Percentiles rank a stretch among this genome's conserved stretches.
Evolutionary conservation across 2,329 filamentous ascomycete species (phyloP).

Genomic region (Aspergillus melleus): DNA sequence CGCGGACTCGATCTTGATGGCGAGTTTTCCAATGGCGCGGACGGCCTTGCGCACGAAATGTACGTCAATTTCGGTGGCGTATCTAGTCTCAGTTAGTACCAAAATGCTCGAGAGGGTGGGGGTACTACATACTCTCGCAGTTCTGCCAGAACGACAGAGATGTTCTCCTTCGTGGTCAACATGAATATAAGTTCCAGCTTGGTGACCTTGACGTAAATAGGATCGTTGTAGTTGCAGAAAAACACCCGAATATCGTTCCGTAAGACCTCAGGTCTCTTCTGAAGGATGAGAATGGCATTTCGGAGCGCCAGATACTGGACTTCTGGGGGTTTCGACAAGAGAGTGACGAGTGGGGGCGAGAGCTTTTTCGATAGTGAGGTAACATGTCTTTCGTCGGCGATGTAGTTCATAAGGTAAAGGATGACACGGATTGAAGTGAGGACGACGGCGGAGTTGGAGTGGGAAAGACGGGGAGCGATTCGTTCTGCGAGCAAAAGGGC

Average conservation of each 20-base stretch:
- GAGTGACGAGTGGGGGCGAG: conserved; percentile 89
- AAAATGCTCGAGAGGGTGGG: not conserved
- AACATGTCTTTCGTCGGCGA: conserved; percentile 85
- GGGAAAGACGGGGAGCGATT: conserved; percentile 91
- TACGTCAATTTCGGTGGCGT: conserved; percentile 97
- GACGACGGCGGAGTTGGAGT: conserved; percentile 95
- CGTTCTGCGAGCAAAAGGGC: conserved; percentile 87
- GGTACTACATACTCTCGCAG: conserved; percentile 68
- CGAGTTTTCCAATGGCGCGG: conserved; percentile 93
- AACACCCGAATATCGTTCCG: conserved; percentile 97
- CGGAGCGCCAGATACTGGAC: conserved; percentile 96
- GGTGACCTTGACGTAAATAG: conserved; percentile 98
- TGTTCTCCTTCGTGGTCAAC: conserved; percentile 93
- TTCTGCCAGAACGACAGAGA: conserved; percentile 91
- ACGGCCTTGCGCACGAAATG: conserved; percentile 98
- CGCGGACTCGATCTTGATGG: conserved; percentile 97
- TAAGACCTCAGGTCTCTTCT: conserved; percentile 87
- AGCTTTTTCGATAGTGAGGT: conserved; percentile 85
- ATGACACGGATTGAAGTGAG: conserved; percentile 95
- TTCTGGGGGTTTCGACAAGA: conserved; percentile 93
- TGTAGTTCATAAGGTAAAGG: conserved; percentile 98
- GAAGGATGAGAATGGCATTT: conserved; percentile 90
- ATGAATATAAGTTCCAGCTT: conserved; percentile 99
- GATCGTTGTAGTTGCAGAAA: conserved; percentile 99
- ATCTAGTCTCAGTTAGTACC: conserved; percentile 42